Conservation (phyloP, 257 asterid genomes). For the Gentiana straminea region DNA sequence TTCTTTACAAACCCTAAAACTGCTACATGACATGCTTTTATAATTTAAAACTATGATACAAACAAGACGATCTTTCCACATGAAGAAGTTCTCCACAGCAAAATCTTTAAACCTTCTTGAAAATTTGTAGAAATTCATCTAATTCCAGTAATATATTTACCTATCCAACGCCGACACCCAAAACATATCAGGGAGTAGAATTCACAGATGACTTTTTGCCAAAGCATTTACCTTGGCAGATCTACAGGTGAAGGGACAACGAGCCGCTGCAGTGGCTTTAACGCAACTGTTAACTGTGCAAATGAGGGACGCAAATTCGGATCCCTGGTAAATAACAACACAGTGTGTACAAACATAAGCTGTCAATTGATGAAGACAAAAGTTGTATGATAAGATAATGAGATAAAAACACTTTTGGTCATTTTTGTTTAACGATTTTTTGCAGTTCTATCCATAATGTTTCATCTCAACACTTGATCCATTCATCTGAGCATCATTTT, state of each 20-base stretch:
- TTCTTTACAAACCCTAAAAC: no score
- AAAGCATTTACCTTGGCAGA: constrained; percentile 39
- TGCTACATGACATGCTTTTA: no score
- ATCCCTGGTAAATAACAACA: constrained; percentile 39
- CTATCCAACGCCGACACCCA: constrained; percentile 6
- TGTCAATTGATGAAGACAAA: not conserved
- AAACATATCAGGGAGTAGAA: constrained; percentile 38
- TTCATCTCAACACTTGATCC: no score
- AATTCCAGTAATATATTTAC: not conserved
- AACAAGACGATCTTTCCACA: no score
- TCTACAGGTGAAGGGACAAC: constrained; percentile 48
- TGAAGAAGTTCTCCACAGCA: not conserved
- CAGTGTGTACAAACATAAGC: constrained; percentile 5
- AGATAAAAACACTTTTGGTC: no score
- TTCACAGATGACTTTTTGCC: constrained; percentile 51
- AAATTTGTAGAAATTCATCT: no score
- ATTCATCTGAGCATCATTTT: no score
- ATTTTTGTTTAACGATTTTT: no score
- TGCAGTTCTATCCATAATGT: no score
- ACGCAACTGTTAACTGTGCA: constrained; percentile 75
- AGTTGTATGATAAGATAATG: not conserved
- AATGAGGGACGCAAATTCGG: constrained; percentile 94
- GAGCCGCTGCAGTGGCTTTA: constrained; percentile 88
- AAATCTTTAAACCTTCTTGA: not conserved
- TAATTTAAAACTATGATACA: no score